Evolutionary conservation across 306 rosid species (phyloP).

Genomic region (Spatholobus suberectus): DNA sequence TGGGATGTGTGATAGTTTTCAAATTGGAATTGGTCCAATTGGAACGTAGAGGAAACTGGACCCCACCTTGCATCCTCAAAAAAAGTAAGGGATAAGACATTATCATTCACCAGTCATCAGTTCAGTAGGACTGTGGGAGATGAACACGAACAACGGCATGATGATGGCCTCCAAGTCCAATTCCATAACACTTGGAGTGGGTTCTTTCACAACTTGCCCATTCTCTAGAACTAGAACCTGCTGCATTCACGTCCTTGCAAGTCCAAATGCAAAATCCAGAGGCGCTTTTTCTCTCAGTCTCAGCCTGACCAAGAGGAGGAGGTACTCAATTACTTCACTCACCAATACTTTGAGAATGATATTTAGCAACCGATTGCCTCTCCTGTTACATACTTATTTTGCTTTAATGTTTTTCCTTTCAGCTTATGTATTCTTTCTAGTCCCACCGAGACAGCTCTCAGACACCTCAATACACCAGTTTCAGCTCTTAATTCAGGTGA

Average conservation of each 20-base stretch:
- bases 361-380: background rate
- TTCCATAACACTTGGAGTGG: slow-evolving; percentile 32
- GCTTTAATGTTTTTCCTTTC: background rate
- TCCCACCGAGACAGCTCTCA: slow-evolving; percentile 17
- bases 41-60: background rate
- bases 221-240: background rate
- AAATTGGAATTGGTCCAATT: no score
- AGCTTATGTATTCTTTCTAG: slow-evolving; percentile 24
- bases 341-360: background rate
- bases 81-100: slow-evolving; percentile 35
- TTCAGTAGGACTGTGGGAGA: no score
- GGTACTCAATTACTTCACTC: slow-evolving; percentile 10
- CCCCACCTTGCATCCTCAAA: background rate
- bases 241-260: background rate
- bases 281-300: slow-evolving; percentile 13
- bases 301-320: background rate
- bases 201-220: slow-evolving; percentile 29
- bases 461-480: slow-evolving; percentile 21
- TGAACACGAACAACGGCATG: background rate
- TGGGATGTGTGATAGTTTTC: no score
- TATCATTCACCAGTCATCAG: background rate
- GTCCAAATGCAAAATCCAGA: slow-evolving; percentile 36
- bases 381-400: background rate
- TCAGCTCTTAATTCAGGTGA: slow-evolving; percentile 49
- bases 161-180: slow-evolving; percentile 13